Evolutionary conservation across 805 yeast genomes (phyloP), one percentile per base, ranked within the genome.

Genomic region (Candida xyloterini): DNA sequence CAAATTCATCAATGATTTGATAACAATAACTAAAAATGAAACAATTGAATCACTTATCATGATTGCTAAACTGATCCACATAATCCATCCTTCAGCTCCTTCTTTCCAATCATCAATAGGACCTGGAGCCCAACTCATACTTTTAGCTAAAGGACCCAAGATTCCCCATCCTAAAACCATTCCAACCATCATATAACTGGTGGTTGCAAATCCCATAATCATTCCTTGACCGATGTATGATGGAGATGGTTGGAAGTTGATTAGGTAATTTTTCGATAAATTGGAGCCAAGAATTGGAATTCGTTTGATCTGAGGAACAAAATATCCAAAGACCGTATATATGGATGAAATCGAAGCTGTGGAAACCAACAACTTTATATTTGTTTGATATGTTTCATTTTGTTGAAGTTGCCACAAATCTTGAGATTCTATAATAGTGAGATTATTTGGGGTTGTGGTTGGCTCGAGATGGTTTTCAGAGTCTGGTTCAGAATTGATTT

Each of bases 151-250:
- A 3, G 97, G 97, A 0, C 93, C 91, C n/a, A 91, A 65, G 1
- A 91, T 63, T 0, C 77, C 95, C 99, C 99, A 91, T 0, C 99
- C 99, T 4, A 90, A 55, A 1, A 91, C 47, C 15, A 95, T 80
- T 2, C 99, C 99, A 50, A 88, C 73, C 29, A 91, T 64, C 99
- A 91, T 91, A 47, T 89, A 84, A 8, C 87, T 72, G 0, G 89
- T 95, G 0, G 98, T 89, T 1, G 90, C 86, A 7, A 89, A 66
- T 0, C 99, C 99, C 99, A 91, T 91, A 42, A 91, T 91, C 28
- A 93, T 88, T 4, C 99, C 99, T 62, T 91, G 99, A 2, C 99
- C 99, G 25, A 93, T 75, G 58, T 91, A 91, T 0, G 98, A 98
- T 0, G 99, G 99, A 0, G 96, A 88, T 0, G 96, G 96, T 59